Base-by-base conservation (phyloP, 2,329 filamentous ascomycete genomes). In the Talaromyces marneffei region DNA sequence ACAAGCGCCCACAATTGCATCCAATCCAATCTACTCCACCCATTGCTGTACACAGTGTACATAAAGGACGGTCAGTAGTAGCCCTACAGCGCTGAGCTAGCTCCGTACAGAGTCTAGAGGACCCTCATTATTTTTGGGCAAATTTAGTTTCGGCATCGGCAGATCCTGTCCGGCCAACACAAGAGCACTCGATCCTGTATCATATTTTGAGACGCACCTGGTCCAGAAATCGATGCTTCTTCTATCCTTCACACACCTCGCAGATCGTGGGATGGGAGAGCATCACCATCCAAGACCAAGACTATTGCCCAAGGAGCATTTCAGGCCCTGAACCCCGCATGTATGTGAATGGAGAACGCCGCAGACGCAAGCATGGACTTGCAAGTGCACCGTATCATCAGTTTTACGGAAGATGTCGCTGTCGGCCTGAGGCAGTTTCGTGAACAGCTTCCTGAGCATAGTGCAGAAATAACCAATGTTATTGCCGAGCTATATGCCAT, bases 401-500 rank as follows among this genome's bases (percentile, higher is more conserved):
- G 77, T 66, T 76, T 77, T 60, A 80, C 81, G 63, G 80, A 84
- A 68, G 80, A 84, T 54, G 78, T 81, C 65, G 82, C 81, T 56
- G 75, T 77, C 57, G 79, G 77, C 61, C 77, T 86, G 63, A 74
- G 75, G 63, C 68, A 72, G 44, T 83, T 85, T 69, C 73, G 81
- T 56, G 74, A 75, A 60, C 76, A 78, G 65, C 77, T 85, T 54
- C 79, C 81, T 7, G 76, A 82, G 57, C 73, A 80, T 66, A 75
- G 79, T 35, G 77, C 79, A 33, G 79, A 83, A 46, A 82, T 86
- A 66, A 82, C 82, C 25, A 75, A 75, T 33, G 71, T 82, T 29
- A 81, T 86, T 57, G 78, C 80, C 59, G 78, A 83, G 63, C 76
- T 86, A 25, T 84, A 82, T 67, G 77, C 77, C 57, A 80, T 86